A percentile compares a stretch with the other conserved stretches of the same genome.
phyloP scores from a whole-genome alignment of 2,329 filamentous ascomycete species.

The Paracoccidioides lutzii region DNA sequence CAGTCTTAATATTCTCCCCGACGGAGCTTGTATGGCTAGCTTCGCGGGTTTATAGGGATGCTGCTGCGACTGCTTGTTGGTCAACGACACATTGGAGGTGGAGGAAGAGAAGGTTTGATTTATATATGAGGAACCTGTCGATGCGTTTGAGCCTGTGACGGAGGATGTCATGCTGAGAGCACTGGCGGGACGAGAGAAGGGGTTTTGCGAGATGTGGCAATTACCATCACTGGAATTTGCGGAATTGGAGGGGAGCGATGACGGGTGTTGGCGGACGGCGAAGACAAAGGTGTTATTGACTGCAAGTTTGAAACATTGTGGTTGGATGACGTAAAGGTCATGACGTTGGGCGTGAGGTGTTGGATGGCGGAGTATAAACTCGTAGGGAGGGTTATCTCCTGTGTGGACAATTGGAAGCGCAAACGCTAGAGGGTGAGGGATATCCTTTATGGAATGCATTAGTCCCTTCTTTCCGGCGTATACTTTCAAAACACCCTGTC shows the following conservation, averaged over 20 bases:
- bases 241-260: slow-evolving; percentile 38
- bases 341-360: slow-evolving; percentile 96
- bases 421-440: slow-evolving; percentile 81
- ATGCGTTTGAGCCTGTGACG: slow-evolving; percentile 40
- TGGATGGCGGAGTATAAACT: slow-evolving; percentile 84
- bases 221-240: slow-evolving; percentile 23
- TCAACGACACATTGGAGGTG: slow-evolving; percentile 42
- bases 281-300: slow-evolving; percentile 98
- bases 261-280: slow-evolving; percentile 82
- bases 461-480: slow-evolving; percentile 90
- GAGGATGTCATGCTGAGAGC: slow-evolving; percentile 50
- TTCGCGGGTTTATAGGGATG: slow-evolving; percentile 70
- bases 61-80: slow-evolving; percentile 11
- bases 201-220: slow-evolving; percentile 38
- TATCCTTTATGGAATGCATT: slow-evolving; percentile 96
- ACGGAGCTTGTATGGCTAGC: slow-evolving; percentile 83
- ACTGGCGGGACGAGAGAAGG: slow-evolving; percentile 42
- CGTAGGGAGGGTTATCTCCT: slow-evolving; percentile 85
- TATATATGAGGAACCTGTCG: slow-evolving; percentile 21
- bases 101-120: slow-evolving; percentile 30
- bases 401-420: slow-evolving; percentile 81
- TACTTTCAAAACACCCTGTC: slow-evolving; percentile 72
- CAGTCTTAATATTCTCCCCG: slow-evolving; percentile 77
- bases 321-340: slow-evolving; percentile 92
- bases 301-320: slow-evolving; percentile 76